Evolutionary conservation across 257 asterid genomes (phyloP).

Genomic region (Lithospermum erythrorhizon): DNA sequence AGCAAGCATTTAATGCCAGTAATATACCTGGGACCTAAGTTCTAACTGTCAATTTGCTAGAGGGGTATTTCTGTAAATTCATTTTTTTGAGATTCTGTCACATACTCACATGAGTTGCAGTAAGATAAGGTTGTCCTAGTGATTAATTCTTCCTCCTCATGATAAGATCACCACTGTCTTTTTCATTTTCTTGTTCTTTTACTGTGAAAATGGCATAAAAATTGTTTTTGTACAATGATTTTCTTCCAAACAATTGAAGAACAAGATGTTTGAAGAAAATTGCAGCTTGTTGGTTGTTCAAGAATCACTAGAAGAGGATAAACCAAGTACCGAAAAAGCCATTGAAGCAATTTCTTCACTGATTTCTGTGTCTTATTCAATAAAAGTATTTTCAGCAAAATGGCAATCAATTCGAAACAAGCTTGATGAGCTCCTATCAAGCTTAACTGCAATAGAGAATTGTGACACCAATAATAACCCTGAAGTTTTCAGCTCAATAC

Average conservation of each 20-base stretch:
- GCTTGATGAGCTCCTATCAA: constrained; percentile 63
- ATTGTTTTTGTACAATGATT: constrained; percentile 22
- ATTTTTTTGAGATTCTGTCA: constrained; percentile 8
- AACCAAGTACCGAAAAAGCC: constrained; percentile 26
- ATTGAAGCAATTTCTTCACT: constrained; percentile 42
- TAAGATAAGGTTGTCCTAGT: constrained; percentile 14
- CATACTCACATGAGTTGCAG: constrained; percentile 18
- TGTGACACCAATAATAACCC: constrained; percentile 42
- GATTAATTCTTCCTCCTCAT: constrained; percentile 16
- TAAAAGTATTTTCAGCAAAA: constrained; percentile 50
- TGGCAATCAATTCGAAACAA: constrained; percentile 53
- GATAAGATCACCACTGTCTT: constrained; percentile 23
- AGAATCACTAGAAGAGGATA: constrained; percentile 7
- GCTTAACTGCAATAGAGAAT: constrained; percentile 56
- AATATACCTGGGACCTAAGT: neutral
- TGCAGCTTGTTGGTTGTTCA: constrained; percentile 1
- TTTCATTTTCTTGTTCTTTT: constrained; percentile 12
- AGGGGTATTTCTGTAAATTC: neutral
- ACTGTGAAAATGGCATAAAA: constrained; percentile 31
- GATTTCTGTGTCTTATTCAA: constrained; percentile 51
- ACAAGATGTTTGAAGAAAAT: constrained; percentile 39
- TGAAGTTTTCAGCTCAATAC: constrained; percentile 35
- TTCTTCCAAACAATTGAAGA: constrained; percentile 7
- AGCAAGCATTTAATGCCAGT: too few species aligned
- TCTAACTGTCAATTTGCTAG: neutral